A percentile compares a stretch with the other conserved stretches of the same genome.
Evolutionary conservation across 371 early-diverging fungal genomes (phyloP).

Genomic region (Rhizopus sp.): DNA sequence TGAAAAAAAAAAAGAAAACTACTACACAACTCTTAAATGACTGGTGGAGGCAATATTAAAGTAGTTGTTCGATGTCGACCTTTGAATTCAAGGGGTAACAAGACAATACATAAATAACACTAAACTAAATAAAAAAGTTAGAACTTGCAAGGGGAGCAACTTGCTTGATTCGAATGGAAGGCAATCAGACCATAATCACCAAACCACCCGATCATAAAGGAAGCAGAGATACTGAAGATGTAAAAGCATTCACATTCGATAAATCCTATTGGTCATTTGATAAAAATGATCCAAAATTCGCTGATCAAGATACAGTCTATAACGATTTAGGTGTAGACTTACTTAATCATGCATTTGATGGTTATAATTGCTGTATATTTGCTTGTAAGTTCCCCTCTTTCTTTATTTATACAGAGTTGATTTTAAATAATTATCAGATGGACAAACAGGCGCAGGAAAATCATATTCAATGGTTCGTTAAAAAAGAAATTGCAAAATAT

Average conservation of each 20-base stretch:
- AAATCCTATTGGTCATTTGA: slow-evolving; percentile 85
- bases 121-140: slow-evolving; percentile 19
- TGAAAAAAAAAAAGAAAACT: not conserved
- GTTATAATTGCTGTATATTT: slow-evolving; percentile 89
- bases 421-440: slow-evolving; percentile 55
- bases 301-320: slow-evolving; percentile 78
- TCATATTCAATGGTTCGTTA: slow-evolving; percentile 73
- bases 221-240: slow-evolving; percentile 45
- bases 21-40: slow-evolving; percentile 14
- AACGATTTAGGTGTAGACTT: slow-evolving; percentile 76
- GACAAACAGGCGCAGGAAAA: slow-evolving; percentile 87
- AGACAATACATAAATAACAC: not conserved
- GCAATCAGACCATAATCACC: slow-evolving; percentile 68
- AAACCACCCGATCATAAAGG: slow-evolving; percentile 45
- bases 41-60: slow-evolving; percentile 65
- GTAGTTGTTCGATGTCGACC: slow-evolving; percentile 83
- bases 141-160: slow-evolving; percentile 66
- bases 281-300: slow-evolving; percentile 65
- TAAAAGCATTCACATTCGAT: slow-evolving; percentile 82
- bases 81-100: slow-evolving; percentile 67
- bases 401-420: not conserved
- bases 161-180: slow-evolving; percentile 69
- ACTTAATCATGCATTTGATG: slow-evolving; percentile 85
- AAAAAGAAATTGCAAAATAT: not conserved
- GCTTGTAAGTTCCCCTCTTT: slow-evolving; percentile 61